Conservation (phyloP, 2,329 filamentous ascomycete genomes). For the Botryotinia narcissicola region DNA sequence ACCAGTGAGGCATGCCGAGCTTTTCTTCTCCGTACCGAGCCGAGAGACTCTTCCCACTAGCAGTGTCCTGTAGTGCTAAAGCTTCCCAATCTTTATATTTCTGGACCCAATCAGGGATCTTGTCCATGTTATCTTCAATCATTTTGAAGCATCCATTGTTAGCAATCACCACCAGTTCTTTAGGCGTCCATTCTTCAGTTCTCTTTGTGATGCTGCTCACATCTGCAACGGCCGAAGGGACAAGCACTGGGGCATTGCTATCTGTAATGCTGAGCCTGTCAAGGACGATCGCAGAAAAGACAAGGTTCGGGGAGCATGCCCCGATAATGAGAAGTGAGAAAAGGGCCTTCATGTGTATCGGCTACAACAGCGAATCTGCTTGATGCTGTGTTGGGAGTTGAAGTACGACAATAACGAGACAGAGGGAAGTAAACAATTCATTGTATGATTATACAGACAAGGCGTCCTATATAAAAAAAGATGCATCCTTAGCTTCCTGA, state of each 20-base stretch:
- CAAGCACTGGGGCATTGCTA: neutral
- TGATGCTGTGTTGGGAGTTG: neutral
- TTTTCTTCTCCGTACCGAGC: neutral
- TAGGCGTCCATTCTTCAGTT: neutral
- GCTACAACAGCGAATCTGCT: neutral
- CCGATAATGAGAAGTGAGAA: neutral
- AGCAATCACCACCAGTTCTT: neutral
- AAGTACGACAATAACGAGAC: neutral
- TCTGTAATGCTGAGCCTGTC: neutral
- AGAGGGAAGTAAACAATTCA: neutral
- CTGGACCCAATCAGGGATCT: neutral
- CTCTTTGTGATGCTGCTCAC: neutral
- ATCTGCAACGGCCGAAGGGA: neutral
- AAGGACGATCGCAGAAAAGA: neutral
- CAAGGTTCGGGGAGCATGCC: neutral
- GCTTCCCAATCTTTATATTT: constrained; percentile 2
- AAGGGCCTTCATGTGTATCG: neutral
- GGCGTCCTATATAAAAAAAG: neutral
- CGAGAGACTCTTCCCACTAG: neutral
- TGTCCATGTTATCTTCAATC: neutral
- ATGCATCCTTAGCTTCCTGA: neutral
- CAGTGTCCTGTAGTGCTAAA: neutral
- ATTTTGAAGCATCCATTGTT: neutral
- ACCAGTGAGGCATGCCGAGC: neutral
- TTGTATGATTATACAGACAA: neutral